Conservation (phyloP, 2,329 filamentous ascomycete species). For the Helotiales sp. region DNA sequence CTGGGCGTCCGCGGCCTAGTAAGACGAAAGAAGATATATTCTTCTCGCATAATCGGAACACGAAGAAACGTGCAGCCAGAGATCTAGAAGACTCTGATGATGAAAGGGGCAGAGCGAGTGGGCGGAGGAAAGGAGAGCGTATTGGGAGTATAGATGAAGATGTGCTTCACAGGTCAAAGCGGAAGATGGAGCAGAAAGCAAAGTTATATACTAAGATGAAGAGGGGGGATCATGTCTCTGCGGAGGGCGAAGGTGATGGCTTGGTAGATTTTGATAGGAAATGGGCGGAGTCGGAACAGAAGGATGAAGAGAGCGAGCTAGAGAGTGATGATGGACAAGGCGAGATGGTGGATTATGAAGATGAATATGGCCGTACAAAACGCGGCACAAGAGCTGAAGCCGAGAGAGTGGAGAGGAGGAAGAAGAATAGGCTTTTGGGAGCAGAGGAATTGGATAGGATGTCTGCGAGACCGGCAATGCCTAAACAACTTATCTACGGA, state of each 20-base stretch:
- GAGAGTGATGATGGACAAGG: slow-evolving; percentile 54
- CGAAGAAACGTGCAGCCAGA: slow-evolving; percentile 60
- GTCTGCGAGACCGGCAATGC: slow-evolving; percentile 66
- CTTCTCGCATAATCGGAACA: slow-evolving; percentile 61
- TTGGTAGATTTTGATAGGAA: slow-evolving; percentile 95
- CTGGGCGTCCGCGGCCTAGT: slow-evolving; percentile 52
- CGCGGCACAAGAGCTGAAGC: slow-evolving; percentile 70
- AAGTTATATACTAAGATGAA: slow-evolving; percentile 88
- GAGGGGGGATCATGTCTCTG: slow-evolving; percentile 67
- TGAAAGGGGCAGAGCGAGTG: slow-evolving; percentile 43
- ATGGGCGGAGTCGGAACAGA: slow-evolving; percentile 72
- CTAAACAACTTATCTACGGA: slow-evolving; percentile 75
- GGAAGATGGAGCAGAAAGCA: slow-evolving; percentile 88
- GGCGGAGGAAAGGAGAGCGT: slow-evolving; percentile 60
- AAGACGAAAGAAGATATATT: slow-evolving; percentile 70
- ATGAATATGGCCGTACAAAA: slow-evolving; percentile 88
- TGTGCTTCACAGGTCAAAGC: slow-evolving; percentile 63
- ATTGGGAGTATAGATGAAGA: slow-evolving; percentile 60
- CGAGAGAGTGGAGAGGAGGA: slow-evolving; percentile 59
- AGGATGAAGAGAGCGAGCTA: slow-evolving; percentile 52
- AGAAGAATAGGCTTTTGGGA: slow-evolving; percentile 51
- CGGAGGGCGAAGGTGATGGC: slow-evolving; percentile 59
- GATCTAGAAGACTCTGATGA: slow-evolving; percentile 54
- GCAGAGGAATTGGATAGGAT: slow-evolving; percentile 66
- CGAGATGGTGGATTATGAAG: slow-evolving; percentile 80